Conservation (phyloP, 192 early-diverging fungal species). For the Gaertneriomyces sp. region DNA sequence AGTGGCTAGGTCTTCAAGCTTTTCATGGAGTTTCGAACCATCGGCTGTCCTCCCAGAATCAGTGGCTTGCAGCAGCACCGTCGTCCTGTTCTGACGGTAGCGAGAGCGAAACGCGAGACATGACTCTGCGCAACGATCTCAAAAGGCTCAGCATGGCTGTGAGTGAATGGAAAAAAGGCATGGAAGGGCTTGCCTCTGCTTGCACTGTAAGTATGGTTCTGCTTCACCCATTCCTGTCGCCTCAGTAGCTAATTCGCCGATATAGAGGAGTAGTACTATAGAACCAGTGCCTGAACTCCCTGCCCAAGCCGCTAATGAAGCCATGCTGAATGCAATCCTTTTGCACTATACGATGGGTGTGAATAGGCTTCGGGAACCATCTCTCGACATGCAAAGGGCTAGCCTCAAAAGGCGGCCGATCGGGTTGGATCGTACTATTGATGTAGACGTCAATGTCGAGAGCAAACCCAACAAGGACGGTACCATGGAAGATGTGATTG, state of each 20-base stretch:
- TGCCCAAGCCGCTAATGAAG: not conserved
- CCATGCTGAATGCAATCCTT: constrained; percentile 20
- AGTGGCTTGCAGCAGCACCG: no score
- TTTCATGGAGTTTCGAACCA: not conserved
- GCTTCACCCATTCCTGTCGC: not conserved
- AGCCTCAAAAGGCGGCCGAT: not conserved
- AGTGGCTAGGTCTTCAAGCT: constrained; percentile 1
- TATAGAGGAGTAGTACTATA: not conserved
- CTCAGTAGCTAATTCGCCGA: not conserved
- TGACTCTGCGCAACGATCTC: not conserved
- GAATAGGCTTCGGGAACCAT: constrained; percentile 25
- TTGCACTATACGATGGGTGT: constrained; percentile 25
- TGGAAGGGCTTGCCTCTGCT: not conserved
- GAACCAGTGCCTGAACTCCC: not conserved
- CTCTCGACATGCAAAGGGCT: constrained; percentile 18
- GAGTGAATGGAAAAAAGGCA: not conserved
- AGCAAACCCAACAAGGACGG: no score
- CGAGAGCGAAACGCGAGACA: no score
- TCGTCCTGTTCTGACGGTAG: no score
- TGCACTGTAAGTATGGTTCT: not conserved
- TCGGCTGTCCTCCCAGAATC: no score
- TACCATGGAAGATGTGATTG: no score
- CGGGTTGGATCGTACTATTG: no score
- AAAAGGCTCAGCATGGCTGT: not conserved
- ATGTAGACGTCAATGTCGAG: no score